Evolutionary conservation across 208 protist genomes (phyloP).

Genomic region (Endotrypanum monterogeii): DNA sequence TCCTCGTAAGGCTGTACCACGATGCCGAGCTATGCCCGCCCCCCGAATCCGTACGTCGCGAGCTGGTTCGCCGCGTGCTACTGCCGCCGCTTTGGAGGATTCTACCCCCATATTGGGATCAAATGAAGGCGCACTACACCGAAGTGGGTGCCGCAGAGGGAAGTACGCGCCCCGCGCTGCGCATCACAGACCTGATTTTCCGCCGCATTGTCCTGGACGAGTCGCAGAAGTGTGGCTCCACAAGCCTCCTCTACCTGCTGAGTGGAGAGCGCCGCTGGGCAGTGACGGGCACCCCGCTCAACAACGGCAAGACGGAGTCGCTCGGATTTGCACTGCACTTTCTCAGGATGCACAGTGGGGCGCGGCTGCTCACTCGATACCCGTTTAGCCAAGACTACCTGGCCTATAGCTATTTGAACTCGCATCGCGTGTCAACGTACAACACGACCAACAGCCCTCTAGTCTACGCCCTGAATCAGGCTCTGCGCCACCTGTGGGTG

Average conservation of each 20-base stretch:
- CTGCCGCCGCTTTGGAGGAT: conserved; percentile 22
- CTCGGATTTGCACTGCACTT: conserved; percentile 33
- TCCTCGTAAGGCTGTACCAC: conserved; percentile 8
- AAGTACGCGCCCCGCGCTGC: conserved; percentile 19
- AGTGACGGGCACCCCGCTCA: conserved; percentile 63
- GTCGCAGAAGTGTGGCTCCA: conserved; percentile 45
- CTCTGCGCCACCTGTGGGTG: neutral
- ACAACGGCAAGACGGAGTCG: conserved; percentile 42
- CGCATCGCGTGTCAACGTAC: neutral
- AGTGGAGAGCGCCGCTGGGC: conserved; percentile 45
- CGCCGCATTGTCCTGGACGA: conserved; percentile 63
- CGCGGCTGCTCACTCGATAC: conserved; percentile 1
- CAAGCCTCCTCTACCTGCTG: conserved; percentile 37
- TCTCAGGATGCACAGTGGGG: conserved; percentile 25
- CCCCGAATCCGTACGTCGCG: conserved; percentile 4
- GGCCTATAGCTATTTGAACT: neutral
- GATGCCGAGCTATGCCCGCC: conserved; percentile 6
- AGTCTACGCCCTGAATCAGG: neutral
- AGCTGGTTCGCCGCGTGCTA: conserved; percentile 21
- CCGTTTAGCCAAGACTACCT: neutral
- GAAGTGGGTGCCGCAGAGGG: conserved; percentile 14
- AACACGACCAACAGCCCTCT: neutral
- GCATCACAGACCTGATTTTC: conserved; percentile 45
- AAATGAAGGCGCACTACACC: conserved; percentile 20
- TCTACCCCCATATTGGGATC: conserved; percentile 10